A percentile compares a stretch with the other conserved stretches of the same genome.
Evolutionary conservation across 441 rosid genomes (phyloP).

Genomic region (Oxalis stricta): DNA sequence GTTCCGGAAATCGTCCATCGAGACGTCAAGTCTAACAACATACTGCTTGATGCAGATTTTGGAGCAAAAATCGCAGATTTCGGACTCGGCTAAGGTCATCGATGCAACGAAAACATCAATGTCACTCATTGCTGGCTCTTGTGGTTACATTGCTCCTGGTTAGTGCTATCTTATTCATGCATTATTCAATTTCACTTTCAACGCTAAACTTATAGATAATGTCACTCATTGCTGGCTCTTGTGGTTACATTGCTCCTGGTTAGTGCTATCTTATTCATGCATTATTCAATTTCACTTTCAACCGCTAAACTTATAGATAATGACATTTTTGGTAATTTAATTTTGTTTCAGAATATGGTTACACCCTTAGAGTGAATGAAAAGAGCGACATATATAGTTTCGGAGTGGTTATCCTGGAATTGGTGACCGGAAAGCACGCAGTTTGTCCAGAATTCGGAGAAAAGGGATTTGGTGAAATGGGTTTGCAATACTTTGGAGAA

Average conservation of each 20-base stretch:
- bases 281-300: background rate
- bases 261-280: constrained; percentile 8
- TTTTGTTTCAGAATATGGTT: constrained; percentile 69
- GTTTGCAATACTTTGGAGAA: constrained; percentile 64
- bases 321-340: constrained; percentile 20
- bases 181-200: background rate
- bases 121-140: constrained; percentile 97
- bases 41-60: constrained; percentile 67
- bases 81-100: constrained; percentile 81
- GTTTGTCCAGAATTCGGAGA: constrained; percentile 75
- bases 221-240: constrained; percentile 97
- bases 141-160: constrained; percentile 99
- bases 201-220: constrained; percentile 17
- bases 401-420: constrained; percentile 87
- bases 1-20: constrained; percentile 89
- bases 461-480: constrained; percentile 90
- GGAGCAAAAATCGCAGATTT: constrained; percentile 92
- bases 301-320: constrained; percentile 9
- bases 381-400: constrained; percentile 98
- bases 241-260: constrained; percentile 99
- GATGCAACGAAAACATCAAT: constrained; percentile 58
- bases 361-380: constrained; percentile 87
- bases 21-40: constrained; percentile 92
- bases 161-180: constrained; percentile 8
- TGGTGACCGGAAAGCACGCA: constrained; percentile 69